phyloP scores from a whole-genome alignment of 2,329 filamentous ascomycete species.

The Xylariaceae sp. region DNA sequence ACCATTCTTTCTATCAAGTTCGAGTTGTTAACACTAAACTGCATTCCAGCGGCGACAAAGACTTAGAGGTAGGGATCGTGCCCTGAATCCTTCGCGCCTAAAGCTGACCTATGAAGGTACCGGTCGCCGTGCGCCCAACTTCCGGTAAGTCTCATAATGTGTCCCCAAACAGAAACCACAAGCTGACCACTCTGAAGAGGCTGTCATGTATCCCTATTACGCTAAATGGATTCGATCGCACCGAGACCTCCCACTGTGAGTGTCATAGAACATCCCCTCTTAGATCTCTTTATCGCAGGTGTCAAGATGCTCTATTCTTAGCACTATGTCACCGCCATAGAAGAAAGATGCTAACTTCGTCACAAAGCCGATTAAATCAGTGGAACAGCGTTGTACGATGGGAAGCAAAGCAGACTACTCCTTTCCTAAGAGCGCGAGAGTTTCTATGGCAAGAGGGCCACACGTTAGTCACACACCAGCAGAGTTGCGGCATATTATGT shows the following conservation, averaged over 20 bases:
- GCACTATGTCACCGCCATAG: not conserved
- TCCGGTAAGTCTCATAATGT: slow-evolving; percentile 36
- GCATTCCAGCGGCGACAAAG: slow-evolving; percentile 70
- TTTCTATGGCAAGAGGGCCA: slow-evolving; percentile 99
- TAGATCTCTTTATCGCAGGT: not conserved
- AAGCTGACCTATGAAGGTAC: slow-evolving; percentile 41
- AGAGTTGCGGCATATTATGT: not conserved
- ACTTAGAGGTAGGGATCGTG: slow-evolving; percentile 59
- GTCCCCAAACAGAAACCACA: not conserved
- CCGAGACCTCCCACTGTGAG: slow-evolving; percentile 69
- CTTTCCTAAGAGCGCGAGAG: slow-evolving; percentile 86
- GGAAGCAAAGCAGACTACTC: slow-evolving; percentile 92
- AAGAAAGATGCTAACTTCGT: not conserved
- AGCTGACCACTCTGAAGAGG: slow-evolving; percentile 40
- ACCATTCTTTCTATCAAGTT: not conserved
- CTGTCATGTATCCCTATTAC: slow-evolving; percentile 35
- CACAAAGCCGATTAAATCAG: slow-evolving; percentile 70
- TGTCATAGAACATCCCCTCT: not conserved
- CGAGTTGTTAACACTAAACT: slow-evolving; percentile 6
- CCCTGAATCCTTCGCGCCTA: not conserved
- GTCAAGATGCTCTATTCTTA: not conserved
- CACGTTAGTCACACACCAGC: slow-evolving; percentile 35
- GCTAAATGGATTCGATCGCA: slow-evolving; percentile 73
- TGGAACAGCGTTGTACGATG: slow-evolving; percentile 93
- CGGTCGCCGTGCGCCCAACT: slow-evolving; percentile 63